Base-by-base conservation (phyloP, 108 stramenopile genomes). In the Mediolabrus comicus region DNA sequence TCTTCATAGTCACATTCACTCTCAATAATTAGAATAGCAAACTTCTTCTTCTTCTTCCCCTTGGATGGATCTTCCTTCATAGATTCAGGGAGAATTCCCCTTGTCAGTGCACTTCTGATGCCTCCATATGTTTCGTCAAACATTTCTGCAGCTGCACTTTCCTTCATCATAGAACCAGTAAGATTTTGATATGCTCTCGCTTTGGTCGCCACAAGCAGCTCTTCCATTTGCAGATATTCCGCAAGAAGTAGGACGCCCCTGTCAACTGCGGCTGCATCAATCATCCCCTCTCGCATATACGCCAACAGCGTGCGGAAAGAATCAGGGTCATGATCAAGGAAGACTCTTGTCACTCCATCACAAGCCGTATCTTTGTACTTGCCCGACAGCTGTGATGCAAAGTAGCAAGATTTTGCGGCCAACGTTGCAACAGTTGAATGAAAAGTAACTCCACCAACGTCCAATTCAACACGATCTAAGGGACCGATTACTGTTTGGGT, bases 321-420 rank as follows among this genome's bases (percentile, higher is more conserved):
- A 30, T 31, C 65, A 19, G 65, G 65, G 34, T 67, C 65, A 10
- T 28, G 65, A 67, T 67, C 65, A 26, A 67, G 65, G 25, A 55
- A 67, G 6, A 67, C 28, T n/a, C n/a, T n/a, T n/a, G n/a, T n/a
- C 14, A 24, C 53, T 31, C 34, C 64, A 32, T 30, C 55, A 30
- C 54, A 14, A 10, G 14, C 4, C 8, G 53, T 24, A 24, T 67
- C 25, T 16, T 4, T 33, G 52, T 52, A 67, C 4, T 67, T 31
- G 26, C 22, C 54, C 16, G 53, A 27, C 1, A 67, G 55, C 25
- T 54, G 65, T 14, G 54, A 57, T 25, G 19, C 65, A 27, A 67
- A 67, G 28, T 67, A 67, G 2, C 52, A 26, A 49, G 65, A 67
- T n/a, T 67, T 53, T 12, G 19, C 26, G 6, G 9, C n/a, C 36